Evolutionary conservation across 192 early-diverging fungal genomes (phyloP), one percentile per base, ranked within the genome.

Genomic region (Podochytrium sp.): DNA sequence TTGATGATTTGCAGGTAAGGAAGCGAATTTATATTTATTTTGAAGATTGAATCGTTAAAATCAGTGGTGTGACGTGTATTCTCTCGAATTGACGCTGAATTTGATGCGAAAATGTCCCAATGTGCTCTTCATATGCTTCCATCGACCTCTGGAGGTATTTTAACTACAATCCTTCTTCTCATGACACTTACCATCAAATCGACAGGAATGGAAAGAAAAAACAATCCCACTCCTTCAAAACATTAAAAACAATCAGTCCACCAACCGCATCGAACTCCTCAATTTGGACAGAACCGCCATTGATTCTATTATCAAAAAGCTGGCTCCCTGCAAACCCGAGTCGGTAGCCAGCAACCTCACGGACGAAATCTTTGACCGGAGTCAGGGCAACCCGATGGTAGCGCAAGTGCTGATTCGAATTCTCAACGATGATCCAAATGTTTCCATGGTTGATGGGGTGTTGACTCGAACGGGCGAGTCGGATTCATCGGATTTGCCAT

Each of bases 1-100:
- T 75, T n/a, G 74, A 75, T 58, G 74, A 75, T 42, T 37, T 65
- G 18, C 74, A 74, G 62, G 73, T 74, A 3, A 25, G 72, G 10
- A 29, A 18, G 34, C 20, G 18, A 27, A 20, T 62, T 62, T 30
- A 5, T 25, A 14, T 61, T 38, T 18, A 38, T 16, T 20, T 16
- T 27, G 37, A 20, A 27, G 20, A 38, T 33, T 38, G n/a, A n/a
- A n/a, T 63, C 30, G 6, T 40, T 40, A 58, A 27, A 23, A 16
- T 62, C 47, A 71, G 56, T 71, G 69, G 69, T 59, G 69, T 51
- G 69, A 71, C 38, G 16, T 12, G 25, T 59, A 29, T 51, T 55
- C 51, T n/a, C 40, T 71, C 14, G 69, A 71, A 43, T 33, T 71
- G 25, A 32, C 40, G 1, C 29, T 20, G 3, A 25, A 1, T 30